These are phyloP conservation scores for Penicillium sp. DNA, from an alignment of 2,329 filamentous ascomycete species.

Conservation along the genomic window DNA sequence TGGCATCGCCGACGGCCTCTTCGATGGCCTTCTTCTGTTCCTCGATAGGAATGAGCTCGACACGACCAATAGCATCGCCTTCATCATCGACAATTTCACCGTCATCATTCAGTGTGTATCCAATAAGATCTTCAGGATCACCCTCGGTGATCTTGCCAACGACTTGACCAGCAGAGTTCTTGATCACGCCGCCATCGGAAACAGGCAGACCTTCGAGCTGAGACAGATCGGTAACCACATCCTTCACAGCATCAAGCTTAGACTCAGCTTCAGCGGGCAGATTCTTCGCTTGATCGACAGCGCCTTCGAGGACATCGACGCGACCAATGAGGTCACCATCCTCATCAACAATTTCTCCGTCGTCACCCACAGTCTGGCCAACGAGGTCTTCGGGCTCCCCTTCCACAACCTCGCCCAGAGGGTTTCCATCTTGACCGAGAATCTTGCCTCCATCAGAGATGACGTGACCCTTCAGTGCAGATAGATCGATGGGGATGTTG, in stretches of 20 bases:
- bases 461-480: conserved; percentile 44
- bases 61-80: conserved; percentile 42
- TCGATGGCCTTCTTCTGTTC: conserved; percentile 31
- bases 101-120: conserved; percentile 45
- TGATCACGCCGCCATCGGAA: conserved; percentile 58
- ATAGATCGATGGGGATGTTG: conserved; percentile 34
- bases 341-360: conserved; percentile 38
- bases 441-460: conserved; percentile 44
- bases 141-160: conserved; percentile 48
- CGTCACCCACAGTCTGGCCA: conserved; percentile 45
- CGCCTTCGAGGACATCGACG: conserved; percentile 23
- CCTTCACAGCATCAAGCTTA: conserved; percentile 28
- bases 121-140: conserved; percentile 45
- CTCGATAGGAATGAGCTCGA: conserved; percentile 32
- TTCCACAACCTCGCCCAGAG: conserved; percentile 45
- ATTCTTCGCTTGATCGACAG: conserved; percentile 26
- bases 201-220: conserved; percentile 48
- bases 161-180: conserved; percentile 48
- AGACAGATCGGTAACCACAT: conserved; percentile 38
- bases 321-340: conserved; percentile 44
- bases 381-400: conserved; percentile 47
- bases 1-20: conserved; percentile 54
- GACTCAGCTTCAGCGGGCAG: conserved; percentile 21
- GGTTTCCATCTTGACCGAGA: conserved; percentile 38
- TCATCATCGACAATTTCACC: conserved; percentile 48